phyloP scores from a whole-genome alignment of 345 rosid species.

The Cardamine resedifolia region DNA sequence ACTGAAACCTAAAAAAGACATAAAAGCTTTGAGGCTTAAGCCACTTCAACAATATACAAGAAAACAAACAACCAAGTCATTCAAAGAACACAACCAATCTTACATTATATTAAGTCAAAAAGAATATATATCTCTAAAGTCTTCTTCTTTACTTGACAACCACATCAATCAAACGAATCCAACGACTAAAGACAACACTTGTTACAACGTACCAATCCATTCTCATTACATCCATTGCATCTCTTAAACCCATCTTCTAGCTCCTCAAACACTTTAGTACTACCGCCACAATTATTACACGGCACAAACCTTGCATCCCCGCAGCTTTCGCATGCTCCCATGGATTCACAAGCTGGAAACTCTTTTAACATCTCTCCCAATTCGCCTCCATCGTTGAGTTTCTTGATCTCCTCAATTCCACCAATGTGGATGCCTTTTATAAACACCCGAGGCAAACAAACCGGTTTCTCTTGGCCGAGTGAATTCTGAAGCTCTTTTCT shows the following conservation, averaged over 20 bases:
- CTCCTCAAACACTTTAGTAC: slow-evolving; percentile 67
- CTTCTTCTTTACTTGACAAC: slow-evolving; percentile 21
- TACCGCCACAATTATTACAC: slow-evolving; percentile 67
- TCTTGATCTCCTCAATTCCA: slow-evolving; percentile 73
- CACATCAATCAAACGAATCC: slow-evolving; percentile 8
- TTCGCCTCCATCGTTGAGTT: slow-evolving; percentile 69
- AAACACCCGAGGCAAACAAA: slow-evolving; percentile 69
- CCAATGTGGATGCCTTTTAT: slow-evolving; percentile 59
- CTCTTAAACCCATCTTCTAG: slow-evolving; percentile 48
- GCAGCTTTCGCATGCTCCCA: slow-evolving; percentile 54
- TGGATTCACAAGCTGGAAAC: slow-evolving; percentile 42
- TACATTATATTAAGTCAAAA: slow-evolving; percentile 17
- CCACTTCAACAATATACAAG: slow-evolving; percentile 10
- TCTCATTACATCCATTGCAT: slow-evolving; percentile 81
- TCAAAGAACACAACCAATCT: slow-evolving; percentile 11
- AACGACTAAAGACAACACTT: slow-evolving; percentile 47
- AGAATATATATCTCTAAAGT: slow-evolving; percentile 2
- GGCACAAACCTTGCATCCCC: slow-evolving; percentile 79
- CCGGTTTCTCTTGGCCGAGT: slow-evolving; percentile 40
- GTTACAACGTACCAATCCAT: slow-evolving; percentile 79
- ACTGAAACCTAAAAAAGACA: neutral
- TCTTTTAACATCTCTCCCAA: slow-evolving; percentile 55
- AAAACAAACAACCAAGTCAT: slow-evolving; percentile 11
- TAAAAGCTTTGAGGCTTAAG: neutral
- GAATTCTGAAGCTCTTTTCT: slow-evolving; percentile 56